Percentiles rank a stretch among this genome's conserved stretches.
Evolutionary conservation across 1,139 yeast genomes (phyloP).

Genomic region (Saccharomyces hybrid): DNA sequence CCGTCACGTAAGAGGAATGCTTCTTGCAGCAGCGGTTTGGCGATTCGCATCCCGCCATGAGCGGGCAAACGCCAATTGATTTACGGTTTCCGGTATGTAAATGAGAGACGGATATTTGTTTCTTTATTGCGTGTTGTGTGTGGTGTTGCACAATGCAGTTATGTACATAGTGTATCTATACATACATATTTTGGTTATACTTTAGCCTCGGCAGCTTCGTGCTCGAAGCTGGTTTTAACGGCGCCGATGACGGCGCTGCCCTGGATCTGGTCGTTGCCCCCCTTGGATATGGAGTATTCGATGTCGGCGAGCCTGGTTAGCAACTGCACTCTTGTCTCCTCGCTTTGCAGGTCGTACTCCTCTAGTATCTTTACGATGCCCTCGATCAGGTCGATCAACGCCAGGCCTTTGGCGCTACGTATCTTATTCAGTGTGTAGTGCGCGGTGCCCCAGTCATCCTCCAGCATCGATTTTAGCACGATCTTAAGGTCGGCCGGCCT

Average conservation of each 20-base stretch:
- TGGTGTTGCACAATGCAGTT: constrained; percentile 1
- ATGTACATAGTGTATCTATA: constrained; percentile 6
- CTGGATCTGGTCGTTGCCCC: constrained; percentile 88
- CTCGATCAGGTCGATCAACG: constrained; percentile 73
- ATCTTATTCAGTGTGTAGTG: constrained; percentile 54
- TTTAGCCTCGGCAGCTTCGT: constrained; percentile 21
- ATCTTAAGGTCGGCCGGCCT: constrained; percentile 77
- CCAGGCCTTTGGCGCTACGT: constrained; percentile 72
- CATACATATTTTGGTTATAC: neutral
- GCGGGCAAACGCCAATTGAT: neutral
- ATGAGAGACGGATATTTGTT: neutral
- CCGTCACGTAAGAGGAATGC: neutral
- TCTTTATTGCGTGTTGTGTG: neutral
- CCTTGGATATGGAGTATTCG: constrained; percentile 84
- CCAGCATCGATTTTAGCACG: constrained; percentile 66
- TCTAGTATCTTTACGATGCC: constrained; percentile 69
- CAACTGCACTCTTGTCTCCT: constrained; percentile 52
- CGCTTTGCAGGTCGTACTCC: constrained; percentile 51
- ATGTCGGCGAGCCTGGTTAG: constrained; percentile 71
- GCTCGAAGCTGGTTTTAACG: constrained; percentile 46
- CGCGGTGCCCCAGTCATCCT: constrained; percentile 84
- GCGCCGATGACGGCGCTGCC: constrained; percentile 86
- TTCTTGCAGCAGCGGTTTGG: neutral
- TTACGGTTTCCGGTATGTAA: constrained; percentile 1
- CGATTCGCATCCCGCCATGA: neutral